These are phyloP conservation scores for Verticillium nonalfalfae DNA, from an alignment of 2,329 filamentous ascomycete genomes.

Conservation along the genomic window DNA sequence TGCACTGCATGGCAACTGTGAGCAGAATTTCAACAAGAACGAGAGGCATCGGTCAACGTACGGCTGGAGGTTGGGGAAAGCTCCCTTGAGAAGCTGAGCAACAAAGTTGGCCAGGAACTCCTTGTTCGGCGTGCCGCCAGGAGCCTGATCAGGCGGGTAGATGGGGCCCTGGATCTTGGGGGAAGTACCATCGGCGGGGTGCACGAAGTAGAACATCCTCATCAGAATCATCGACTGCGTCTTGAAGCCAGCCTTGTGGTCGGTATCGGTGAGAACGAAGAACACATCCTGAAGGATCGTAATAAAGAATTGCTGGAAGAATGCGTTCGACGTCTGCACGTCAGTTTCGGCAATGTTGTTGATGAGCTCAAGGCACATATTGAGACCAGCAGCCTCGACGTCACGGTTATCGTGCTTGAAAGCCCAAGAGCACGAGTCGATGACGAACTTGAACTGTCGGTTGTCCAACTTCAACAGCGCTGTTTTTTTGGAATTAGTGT, in stretches of 20 bases:
- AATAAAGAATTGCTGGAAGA: slow-evolving; percentile 98
- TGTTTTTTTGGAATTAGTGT: slow-evolving; percentile 12
- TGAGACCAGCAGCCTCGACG: slow-evolving; percentile 90
- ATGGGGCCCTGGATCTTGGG: slow-evolving; percentile 92
- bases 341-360: slow-evolving; percentile 96
- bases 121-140: slow-evolving; percentile 76
- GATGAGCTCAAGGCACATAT: slow-evolving; percentile 97
- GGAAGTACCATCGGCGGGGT: slow-evolving; percentile 57
- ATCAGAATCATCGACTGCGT: slow-evolving; percentile 90
- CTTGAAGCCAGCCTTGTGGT: slow-evolving; percentile 99
- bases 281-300: slow-evolving; percentile 96
- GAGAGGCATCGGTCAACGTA: slow-evolving; percentile 40
- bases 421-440: slow-evolving; percentile 99
- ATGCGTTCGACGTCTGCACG: slow-evolving; percentile 76
- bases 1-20: slow-evolving; percentile 44
- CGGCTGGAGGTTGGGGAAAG: slow-evolving; percentile 89
- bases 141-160: slow-evolving; percentile 78
- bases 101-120: slow-evolving; percentile 90
- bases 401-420: slow-evolving; percentile 99
- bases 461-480: slow-evolving; percentile 89
- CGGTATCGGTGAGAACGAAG: slow-evolving; percentile 94
- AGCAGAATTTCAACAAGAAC: slow-evolving; percentile 17
- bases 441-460: slow-evolving; percentile 98
- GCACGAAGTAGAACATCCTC: slow-evolving; percentile 94
- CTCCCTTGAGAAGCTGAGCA: slow-evolving; percentile 74